Conservation (phyloP, 1,139 yeast species). For the Saccharomyces hybrid region DNA sequence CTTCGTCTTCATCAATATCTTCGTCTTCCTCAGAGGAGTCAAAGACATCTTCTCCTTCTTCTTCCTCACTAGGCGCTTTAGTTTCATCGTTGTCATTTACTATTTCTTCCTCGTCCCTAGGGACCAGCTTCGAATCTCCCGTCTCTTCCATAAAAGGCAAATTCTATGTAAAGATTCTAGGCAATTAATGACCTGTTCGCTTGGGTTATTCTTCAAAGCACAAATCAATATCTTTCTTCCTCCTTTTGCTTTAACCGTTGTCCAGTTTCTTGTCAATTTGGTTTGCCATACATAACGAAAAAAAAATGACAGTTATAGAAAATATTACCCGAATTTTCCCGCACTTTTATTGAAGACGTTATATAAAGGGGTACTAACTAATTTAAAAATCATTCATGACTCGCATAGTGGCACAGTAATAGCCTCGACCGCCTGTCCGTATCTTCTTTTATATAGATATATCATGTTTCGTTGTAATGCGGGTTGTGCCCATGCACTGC, state of each 20-base stretch:
- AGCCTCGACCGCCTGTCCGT: background rate
- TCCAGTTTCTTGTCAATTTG: background rate
- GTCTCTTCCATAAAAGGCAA: slow-evolving; percentile 1
- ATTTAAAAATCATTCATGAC: background rate
- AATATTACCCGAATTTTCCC: background rate
- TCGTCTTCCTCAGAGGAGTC: slow-evolving; percentile 74
- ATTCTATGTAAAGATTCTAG: background rate
- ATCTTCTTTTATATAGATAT: background rate
- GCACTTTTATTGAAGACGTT: background rate
- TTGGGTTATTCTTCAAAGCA: background rate
- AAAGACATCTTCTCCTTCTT: slow-evolving; percentile 42
- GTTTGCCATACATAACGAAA: background rate
- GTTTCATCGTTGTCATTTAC: slow-evolving; percentile 29
- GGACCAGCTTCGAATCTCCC: background rate
- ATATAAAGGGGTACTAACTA: background rate
- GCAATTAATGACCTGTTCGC: background rate
- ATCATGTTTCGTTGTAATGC: background rate
- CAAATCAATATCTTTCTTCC: background rate
- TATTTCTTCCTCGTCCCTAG: slow-evolving; percentile 28
- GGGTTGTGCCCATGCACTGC: background rate
- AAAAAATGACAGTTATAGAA: background rate
- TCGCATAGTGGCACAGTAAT: too few relatives aligned
- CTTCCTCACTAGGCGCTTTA: slow-evolving; percentile 36
- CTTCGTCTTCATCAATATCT: slow-evolving; percentile 70
- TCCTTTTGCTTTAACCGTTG: background rate